These are phyloP conservation scores for Trichosporon faecale DNA, from an alignment of 1,284 basidiomycete species.

Conservation along the genomic window DNA sequence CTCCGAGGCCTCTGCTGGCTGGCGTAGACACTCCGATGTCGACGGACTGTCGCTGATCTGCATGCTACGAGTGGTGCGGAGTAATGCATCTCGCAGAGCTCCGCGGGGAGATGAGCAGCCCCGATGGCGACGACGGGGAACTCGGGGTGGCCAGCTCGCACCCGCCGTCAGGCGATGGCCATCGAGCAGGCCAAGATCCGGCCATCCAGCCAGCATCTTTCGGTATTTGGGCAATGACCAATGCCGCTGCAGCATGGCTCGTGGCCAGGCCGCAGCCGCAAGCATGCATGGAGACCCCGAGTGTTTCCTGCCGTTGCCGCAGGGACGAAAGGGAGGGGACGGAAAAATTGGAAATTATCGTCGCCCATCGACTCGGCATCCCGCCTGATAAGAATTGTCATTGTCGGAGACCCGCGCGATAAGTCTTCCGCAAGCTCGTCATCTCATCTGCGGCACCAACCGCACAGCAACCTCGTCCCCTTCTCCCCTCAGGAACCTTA, in stretches of 20 bases:
- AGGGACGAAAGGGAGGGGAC: neutral
- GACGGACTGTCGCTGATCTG: neutral
- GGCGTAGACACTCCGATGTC: neutral
- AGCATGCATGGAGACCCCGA: neutral
- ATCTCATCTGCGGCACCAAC: neutral
- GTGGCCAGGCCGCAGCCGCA: neutral
- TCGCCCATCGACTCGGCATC: neutral
- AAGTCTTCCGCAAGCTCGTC: conserved; percentile 7
- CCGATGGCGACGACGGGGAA: too few relatives aligned
- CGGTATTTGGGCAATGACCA: neutral
- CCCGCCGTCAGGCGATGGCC: neutral
- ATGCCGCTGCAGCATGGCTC: neutral
- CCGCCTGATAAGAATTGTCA: conserved; percentile 10
- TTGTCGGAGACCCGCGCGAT: conserved; percentile 5
- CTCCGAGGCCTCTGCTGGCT: neutral
- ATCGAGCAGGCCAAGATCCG: neutral
- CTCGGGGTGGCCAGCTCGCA: neutral
- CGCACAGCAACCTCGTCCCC: neutral
- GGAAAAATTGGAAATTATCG: conserved; percentile 8
- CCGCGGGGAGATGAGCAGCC: neutral
- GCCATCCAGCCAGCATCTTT: neutral
- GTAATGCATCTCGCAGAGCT: neutral
- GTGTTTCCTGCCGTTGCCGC: neutral
- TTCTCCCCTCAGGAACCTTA: too few relatives aligned
- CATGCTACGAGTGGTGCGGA: neutral